Conservation (phyloP, 2,329 filamentous ascomycete genomes). For the Xylaria sp. region DNA sequence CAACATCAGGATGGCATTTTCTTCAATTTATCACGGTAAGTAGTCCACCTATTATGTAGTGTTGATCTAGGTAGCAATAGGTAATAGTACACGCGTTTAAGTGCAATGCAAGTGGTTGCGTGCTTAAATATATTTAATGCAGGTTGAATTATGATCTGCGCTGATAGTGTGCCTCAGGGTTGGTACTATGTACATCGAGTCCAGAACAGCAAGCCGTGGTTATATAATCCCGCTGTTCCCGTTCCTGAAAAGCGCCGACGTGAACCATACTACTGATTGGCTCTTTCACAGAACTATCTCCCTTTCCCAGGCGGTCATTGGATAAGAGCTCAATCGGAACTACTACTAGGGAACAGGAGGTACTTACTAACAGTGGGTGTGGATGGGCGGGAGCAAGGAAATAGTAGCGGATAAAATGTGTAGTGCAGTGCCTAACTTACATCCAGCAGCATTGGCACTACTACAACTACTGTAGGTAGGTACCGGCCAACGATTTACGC, state of each 20-base stretch:
- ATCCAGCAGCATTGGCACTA: neutral
- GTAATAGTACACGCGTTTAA: no score
- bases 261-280: neutral
- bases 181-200: no score
- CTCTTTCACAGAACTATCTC: neutral
- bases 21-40: no score
- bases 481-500: neutral
- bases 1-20: no score
- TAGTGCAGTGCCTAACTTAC: neutral
- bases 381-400: neutral
- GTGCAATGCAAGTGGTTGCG: no score
- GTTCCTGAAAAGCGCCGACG: neutral
- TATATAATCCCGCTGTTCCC: neutral
- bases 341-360: no score
- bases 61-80: no score
- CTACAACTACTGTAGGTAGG: neutral
- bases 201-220: neutral
- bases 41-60: no score
- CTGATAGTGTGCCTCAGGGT: no score
- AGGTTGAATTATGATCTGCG: constrained; percentile 19
- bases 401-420: neutral
- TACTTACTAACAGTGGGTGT: no score
- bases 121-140: neutral
- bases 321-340: no score
- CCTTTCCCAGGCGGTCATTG: neutral